A percentile compares a stretch with the other conserved stretches of the same genome.
phyloP scores from a whole-genome alignment of 805 yeast species.

The Metschnikowia kunwiensis region DNA sequence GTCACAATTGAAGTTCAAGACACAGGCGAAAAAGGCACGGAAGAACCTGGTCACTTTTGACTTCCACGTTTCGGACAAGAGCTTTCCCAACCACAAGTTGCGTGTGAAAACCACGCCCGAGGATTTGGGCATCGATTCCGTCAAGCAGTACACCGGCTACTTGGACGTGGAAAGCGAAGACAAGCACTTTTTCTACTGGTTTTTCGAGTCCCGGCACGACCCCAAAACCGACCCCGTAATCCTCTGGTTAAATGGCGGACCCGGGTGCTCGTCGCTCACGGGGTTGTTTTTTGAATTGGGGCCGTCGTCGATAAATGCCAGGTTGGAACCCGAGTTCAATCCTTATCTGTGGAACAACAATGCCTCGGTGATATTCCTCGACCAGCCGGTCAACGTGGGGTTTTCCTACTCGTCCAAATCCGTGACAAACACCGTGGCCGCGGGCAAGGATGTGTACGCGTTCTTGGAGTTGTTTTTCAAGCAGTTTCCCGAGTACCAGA shows the following conservation, averaged over 20 bases:
- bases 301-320: constrained; percentile 69
- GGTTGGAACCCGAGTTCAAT: constrained; percentile 66
- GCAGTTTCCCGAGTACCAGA: constrained; percentile 69
- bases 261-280: constrained; percentile 90
- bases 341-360: constrained; percentile 89
- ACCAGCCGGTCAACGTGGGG: constrained; percentile 93
- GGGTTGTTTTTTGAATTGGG: constrained; percentile 92
- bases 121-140: constrained; percentile 71
- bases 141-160: constrained; percentile 82
- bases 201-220: constrained; percentile 70
- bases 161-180: constrained; percentile 78
- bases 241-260: constrained; percentile 94
- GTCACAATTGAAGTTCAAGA: constrained; percentile 45
- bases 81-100: constrained; percentile 35
- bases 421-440: constrained; percentile 70
- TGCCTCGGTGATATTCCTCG: constrained; percentile 86
- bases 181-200: constrained; percentile 91
- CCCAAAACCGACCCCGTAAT: constrained; percentile 84
- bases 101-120: constrained; percentile 21
- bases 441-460: constrained; percentile 83
- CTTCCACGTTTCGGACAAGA: constrained; percentile 38
- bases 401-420: constrained; percentile 72
- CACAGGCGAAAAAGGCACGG: constrained; percentile 44
- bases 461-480: constrained; percentile 81
- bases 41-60: constrained; percentile 25